Evolutionary conservation across 305 asterid species (phyloP).

Genomic region (Stenogyne calaminthoides): DNA sequence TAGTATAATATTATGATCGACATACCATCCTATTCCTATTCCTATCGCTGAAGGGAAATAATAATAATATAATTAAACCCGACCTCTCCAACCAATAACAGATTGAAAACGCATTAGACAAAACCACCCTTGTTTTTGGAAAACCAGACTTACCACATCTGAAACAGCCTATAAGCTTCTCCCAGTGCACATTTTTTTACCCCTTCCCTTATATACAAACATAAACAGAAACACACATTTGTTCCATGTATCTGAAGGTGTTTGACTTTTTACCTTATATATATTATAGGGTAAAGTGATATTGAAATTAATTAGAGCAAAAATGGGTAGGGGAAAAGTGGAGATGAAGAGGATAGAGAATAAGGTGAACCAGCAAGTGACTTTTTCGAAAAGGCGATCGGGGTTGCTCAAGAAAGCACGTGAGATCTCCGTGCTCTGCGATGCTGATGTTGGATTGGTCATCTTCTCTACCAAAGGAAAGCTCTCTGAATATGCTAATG

Average conservation of each 20-base stretch:
- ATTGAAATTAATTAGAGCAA: not conserved
- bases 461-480: slow-evolving; percentile 69
- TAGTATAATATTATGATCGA: too few species aligned
- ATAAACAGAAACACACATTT: not conserved
- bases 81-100: slow-evolving; percentile 36
- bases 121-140: slow-evolving; percentile 37
- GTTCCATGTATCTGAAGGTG: not conserved
- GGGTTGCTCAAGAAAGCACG: slow-evolving; percentile 69
- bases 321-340: slow-evolving; percentile 72
- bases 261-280: too few species aligned
- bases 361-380: slow-evolving; percentile 65
- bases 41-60: too few species aligned
- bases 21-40: too few species aligned
- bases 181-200: not conserved
- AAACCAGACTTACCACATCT: slow-evolving; percentile 26
- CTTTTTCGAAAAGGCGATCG: slow-evolving; percentile 64
- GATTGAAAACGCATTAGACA: slow-evolving; percentile 40
- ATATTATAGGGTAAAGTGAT: too few species aligned
- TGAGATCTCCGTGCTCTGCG: slow-evolving; percentile 75
- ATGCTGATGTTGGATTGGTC: slow-evolving; percentile 64
- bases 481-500: slow-evolving; percentile 60
- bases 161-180: not conserved
- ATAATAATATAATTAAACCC: too few species aligned
- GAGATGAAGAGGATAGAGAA: slow-evolving; percentile 71
- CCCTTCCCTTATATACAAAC: not conserved